Conservation (phyloP, 768 basidiomycete species). For the Collybiopsis luxurians region DNA sequence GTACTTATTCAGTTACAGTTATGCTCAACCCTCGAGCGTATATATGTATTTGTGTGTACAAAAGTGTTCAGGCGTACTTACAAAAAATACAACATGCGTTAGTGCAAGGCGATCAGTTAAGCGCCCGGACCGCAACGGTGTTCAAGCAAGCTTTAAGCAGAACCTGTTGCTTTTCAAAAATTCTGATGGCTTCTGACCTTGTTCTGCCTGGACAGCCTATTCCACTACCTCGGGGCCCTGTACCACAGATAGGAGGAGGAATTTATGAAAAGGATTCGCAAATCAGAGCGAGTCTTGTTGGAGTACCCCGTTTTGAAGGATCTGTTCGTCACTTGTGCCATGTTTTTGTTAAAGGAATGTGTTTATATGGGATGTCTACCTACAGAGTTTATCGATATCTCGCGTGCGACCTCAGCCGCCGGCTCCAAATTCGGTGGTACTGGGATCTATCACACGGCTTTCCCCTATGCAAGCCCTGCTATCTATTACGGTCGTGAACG, state of each 20-base stretch:
- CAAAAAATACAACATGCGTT: no score
- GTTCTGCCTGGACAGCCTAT: constrained; percentile 83
- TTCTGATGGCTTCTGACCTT: neutral
- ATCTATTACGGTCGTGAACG: constrained; percentile 86
- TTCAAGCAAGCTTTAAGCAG: no score
- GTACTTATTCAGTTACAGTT: neutral
- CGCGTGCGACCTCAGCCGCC: constrained; percentile 74
- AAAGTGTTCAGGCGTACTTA: neutral
- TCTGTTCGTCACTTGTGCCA: constrained; percentile 69
- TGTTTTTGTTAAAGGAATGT: constrained; percentile 19
- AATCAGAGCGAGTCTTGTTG: constrained; percentile 69
- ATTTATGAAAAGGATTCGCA: constrained; percentile 63
- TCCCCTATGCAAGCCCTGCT: constrained; percentile 82
- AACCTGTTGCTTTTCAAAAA: neutral
- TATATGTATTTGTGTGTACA: no score
- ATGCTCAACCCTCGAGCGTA: no score
- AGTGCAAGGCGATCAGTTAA: no score
- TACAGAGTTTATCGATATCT: constrained; percentile 59
- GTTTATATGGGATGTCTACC: constrained; percentile 17
- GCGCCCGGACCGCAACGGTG: neutral
- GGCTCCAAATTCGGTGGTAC: constrained; percentile 67
- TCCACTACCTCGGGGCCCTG: constrained; percentile 48
- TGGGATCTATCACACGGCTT: constrained; percentile 80
- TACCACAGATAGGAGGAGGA: constrained; percentile 60
- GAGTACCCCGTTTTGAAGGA: constrained; percentile 57